Conservation (phyloP, 1,139 yeast species). For the Lizanozyma gosingica region DNA sequence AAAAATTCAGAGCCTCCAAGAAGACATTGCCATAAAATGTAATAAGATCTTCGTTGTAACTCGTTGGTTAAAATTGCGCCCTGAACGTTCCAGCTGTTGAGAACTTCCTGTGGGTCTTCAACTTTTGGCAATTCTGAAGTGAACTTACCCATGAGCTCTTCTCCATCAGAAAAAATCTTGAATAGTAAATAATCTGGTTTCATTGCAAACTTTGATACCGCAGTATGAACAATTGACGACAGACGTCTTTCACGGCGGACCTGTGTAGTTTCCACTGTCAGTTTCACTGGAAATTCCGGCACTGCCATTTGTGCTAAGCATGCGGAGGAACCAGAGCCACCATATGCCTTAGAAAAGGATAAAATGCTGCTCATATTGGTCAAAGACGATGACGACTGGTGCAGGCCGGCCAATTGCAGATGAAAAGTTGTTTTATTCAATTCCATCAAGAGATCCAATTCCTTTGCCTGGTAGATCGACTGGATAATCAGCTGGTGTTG, state of each 20-base stretch:
- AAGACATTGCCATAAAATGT: constrained; percentile 21
- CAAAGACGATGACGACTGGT: constrained; percentile 28
- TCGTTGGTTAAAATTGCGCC: constrained; percentile 37
- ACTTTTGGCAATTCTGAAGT: constrained; percentile 3
- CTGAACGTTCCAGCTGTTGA: constrained; percentile 16
- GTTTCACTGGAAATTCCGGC: constrained; percentile 5
- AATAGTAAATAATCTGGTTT: constrained; percentile 17
- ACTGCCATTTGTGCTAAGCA: neutral
- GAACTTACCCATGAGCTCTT: neutral
- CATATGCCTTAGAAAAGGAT: constrained; percentile 13
- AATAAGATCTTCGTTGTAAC: constrained; percentile 28
- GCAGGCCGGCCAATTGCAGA: constrained; percentile 25
- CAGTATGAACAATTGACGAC: constrained; percentile 18
- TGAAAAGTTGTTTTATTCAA: constrained; percentile 28
- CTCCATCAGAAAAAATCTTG: neutral
- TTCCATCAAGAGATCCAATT: constrained; percentile 30
- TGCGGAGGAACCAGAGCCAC: constrained; percentile 3
- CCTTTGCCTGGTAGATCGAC: constrained; percentile 25
- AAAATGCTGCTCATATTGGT: constrained; percentile 22
- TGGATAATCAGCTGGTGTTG: constrained; percentile 25
- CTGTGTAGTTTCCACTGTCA: constrained; percentile 1
- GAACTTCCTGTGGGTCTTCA: constrained; percentile 3
- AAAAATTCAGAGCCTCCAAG: constrained; percentile 8
- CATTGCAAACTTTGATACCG: constrained; percentile 24
- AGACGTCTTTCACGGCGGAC: constrained; percentile 11